These are phyloP conservation scores for Aspergillus amoenus DNA, from an alignment of 2,329 filamentous ascomycete species.

Conservation along the genomic window DNA sequence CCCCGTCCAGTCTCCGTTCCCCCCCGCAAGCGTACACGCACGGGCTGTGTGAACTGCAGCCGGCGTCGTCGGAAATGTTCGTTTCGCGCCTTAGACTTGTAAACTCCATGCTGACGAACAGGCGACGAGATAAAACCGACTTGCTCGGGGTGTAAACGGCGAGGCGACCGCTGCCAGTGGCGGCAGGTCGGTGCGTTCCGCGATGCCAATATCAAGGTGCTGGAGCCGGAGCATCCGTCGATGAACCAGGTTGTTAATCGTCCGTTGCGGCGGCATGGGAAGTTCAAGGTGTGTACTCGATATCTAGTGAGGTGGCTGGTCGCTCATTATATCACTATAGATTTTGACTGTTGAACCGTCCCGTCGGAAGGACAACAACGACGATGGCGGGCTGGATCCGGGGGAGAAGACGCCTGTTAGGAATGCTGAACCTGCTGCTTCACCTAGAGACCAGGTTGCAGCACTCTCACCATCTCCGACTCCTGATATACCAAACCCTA, in stretches of 20 bases:
- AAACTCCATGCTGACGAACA: conserved; percentile 5
- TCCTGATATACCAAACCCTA: neutral
- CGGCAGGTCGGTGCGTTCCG: conserved; percentile 31
- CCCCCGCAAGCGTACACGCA: conserved; percentile 28
- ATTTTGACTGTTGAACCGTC: conserved; percentile 24
- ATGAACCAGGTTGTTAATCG: conserved; percentile 26
- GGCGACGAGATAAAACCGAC: conserved; percentile 32
- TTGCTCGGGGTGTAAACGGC: conserved; percentile 31
- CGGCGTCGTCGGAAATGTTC: conserved; percentile 33
- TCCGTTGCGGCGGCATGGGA: conserved; percentile 20
- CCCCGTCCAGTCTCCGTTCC: neutral
- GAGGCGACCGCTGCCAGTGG: conserved; percentile 33
- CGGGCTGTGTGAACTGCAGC: conserved; percentile 34
- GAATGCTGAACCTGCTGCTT: neutral
- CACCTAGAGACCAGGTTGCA: neutral
- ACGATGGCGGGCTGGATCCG: neutral
- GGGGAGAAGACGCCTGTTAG: neutral
- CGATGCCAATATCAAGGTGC: conserved; percentile 30
- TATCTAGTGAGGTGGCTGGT: too few species aligned
- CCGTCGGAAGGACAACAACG: neutral
- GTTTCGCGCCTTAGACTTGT: neutral
- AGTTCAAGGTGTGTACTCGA: conserved; percentile 21
- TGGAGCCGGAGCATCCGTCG: conserved; percentile 30
- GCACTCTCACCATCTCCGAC: neutral
- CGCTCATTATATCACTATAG: conserved; percentile 4